phyloP scores from a whole-genome alignment of 2,329 filamentous ascomycete species.

The Fusarium stilboides region DNA sequence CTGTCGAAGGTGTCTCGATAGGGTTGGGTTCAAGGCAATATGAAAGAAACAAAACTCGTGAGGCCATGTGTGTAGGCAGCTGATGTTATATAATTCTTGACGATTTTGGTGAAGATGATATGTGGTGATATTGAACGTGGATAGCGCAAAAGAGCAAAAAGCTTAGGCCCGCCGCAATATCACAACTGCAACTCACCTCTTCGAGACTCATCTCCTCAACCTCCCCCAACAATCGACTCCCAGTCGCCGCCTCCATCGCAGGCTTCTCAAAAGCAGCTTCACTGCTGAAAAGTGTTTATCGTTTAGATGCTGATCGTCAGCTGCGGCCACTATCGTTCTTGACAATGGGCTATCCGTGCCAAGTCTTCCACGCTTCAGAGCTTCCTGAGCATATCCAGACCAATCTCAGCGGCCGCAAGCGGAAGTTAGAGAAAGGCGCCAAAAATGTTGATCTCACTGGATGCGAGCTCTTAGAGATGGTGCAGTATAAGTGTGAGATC shows the following conservation, averaged over 20 bases:
- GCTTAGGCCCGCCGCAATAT: conserved; percentile 24
- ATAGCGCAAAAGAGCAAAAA: conserved; percentile 23
- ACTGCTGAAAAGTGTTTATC: neutral
- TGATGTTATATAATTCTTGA: conserved; percentile 31
- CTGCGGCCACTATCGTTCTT: conserved; percentile 1
- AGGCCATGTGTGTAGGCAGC: neutral
- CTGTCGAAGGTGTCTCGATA: neutral
- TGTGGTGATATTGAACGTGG: conserved; percentile 25
- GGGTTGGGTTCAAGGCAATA: neutral
- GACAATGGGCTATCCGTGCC: conserved; percentile 72
- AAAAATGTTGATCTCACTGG: conserved; percentile 65
- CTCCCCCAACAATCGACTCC: conserved; percentile 67
- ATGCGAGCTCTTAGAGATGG: conserved; percentile 71
- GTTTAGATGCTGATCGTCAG: neutral
- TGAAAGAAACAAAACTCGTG: neutral
- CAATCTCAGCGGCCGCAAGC: conserved; percentile 64
- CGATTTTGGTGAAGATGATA: conserved; percentile 15
- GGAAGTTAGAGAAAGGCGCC: conserved; percentile 62
- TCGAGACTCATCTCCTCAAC: conserved; percentile 72
- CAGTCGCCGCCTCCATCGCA: conserved; percentile 60
- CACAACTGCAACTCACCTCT: conserved; percentile 64
- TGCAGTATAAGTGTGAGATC: conserved; percentile 74
- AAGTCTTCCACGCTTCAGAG: conserved; percentile 67
- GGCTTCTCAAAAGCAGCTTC: neutral
- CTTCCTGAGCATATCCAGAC: conserved; percentile 66